Evolutionary conservation across 1,284 basidiomycete species (phyloP), one percentile per base, ranked within the genome.

Genomic region (Cryptococcus sp.): DNA sequence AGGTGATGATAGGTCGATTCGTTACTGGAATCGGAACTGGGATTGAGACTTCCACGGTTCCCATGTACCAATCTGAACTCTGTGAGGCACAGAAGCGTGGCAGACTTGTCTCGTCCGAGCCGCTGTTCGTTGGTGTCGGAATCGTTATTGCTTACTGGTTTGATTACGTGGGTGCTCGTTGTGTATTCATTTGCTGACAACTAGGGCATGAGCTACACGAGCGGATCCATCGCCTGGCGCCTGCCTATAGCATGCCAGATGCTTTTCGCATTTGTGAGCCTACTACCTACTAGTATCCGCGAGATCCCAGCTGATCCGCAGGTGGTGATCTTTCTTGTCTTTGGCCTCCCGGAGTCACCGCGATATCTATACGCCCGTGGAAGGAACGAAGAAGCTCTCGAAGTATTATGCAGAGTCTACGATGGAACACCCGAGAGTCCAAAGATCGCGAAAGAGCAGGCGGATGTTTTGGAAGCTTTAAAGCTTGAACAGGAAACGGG

Each of bases 311-410:
- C 9, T 34, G 32, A 34, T 9, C 9, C 16, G 32, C 32, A 34
- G 32, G 16, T 34, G 10, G 32, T 34, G 36, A 62, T 71, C 40
- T 28, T 58, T 32, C 58, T 65, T 37, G 59, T 73, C 46, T 41
- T 69, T 31, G 32, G 32, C 10, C 32, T 25, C 9, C 77, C 77
- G 28, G 77, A 79, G 56, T 77, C 76, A 25, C 78, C 78, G 16
- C 75, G 78, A 41, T 78, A 70, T 65, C 64, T 78, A n/a, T 57
- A 77, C 52, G 75, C 73, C 49, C 72, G 73, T 43, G 77, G 78
- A 14, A 68, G 73, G 44, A 60, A 67, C 46, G 76, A 73, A 7
- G 63, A 73, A 42, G 77, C 77, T 16, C 65, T 65, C 45, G 66
- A 68, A 45, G 70, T 77, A 48, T 62, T 78, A 49, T 66, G 68